These are phyloP conservation scores for Fusarium sp. DNA, from an alignment of 2,329 filamentous ascomycete genomes.

Conservation along the genomic window DNA sequence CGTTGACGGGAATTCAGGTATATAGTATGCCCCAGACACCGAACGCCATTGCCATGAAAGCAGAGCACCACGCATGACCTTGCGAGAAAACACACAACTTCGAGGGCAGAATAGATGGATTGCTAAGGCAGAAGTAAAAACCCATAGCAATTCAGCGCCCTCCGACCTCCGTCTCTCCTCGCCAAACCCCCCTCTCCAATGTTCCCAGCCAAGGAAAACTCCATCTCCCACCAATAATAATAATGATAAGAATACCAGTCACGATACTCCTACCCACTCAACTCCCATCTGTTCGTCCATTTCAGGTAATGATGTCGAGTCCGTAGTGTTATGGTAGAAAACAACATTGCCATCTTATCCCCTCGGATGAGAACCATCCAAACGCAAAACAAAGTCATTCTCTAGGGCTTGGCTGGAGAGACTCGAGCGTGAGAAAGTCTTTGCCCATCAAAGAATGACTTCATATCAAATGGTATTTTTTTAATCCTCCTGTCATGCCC, in stretches of 20 bases:
- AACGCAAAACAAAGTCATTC: conserved; percentile 26
- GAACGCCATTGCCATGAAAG: conserved; percentile 56
- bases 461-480: conserved; percentile 12
- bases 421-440: neutral
- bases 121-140: conserved; percentile 41
- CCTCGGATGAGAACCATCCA: conserved; percentile 25
- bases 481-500: conserved; percentile 9
- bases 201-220: conserved; percentile 30
- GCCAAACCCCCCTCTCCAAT: conserved; percentile 17
- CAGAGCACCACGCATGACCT: conserved; percentile 45
- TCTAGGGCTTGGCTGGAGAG: neutral
- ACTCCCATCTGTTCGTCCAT: conserved; percentile 42
- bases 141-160: conserved; percentile 38
- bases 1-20: conserved; percentile 49
- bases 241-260: conserved; percentile 29
- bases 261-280: conserved; percentile 37
- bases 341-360: conserved; percentile 36
- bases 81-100: conserved; percentile 40
- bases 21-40: conserved; percentile 53
- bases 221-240: conserved; percentile 36
- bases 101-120: conserved; percentile 45
- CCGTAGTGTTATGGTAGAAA: conserved; percentile 31
- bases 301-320: conserved; percentile 40
- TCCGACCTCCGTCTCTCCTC: conserved; percentile 26
- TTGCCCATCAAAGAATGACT: conserved; percentile 16